Conservation (phyloP, 202 grass and related monocot genomes). For the Panicum virgatum region DNA sequence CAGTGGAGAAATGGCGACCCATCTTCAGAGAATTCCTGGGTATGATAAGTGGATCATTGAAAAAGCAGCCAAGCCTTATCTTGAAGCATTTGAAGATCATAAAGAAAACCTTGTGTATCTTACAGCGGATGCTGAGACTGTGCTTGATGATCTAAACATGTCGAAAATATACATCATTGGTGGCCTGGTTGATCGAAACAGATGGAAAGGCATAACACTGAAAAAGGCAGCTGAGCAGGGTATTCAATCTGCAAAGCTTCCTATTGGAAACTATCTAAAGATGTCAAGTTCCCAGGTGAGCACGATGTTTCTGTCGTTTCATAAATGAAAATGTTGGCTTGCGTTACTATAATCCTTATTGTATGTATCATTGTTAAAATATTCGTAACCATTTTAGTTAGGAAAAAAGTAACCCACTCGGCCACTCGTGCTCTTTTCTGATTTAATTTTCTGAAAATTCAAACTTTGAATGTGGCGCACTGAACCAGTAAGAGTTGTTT, state of each 20-base stretch:
- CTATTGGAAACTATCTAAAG: conserved; percentile 82
- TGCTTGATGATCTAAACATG: conserved; percentile 78
- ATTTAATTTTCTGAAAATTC: neutral
- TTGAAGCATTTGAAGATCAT: conserved; percentile 75
- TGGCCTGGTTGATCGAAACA: conserved; percentile 86
- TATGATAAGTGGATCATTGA: conserved; percentile 85
- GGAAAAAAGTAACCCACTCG: neutral
- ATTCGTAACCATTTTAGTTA: neutral
- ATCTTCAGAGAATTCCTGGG: conserved; percentile 69
- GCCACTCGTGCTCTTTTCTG: neutral
- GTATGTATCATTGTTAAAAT: neutral
- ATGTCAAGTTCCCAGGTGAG: conserved; percentile 93
- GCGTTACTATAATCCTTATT: neutral
- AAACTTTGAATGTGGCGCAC: neutral
- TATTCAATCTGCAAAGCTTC: conserved; percentile 83
- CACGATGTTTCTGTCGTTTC: neutral
- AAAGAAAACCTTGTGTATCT: conserved; percentile 85
- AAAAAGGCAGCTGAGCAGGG: conserved; percentile 87
- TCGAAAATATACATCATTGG: conserved; percentile 93
- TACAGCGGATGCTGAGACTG: conserved; percentile 76
- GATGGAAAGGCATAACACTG: conserved; percentile 84
- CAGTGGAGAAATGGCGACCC: conserved; percentile 74
- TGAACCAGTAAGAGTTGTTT: neutral
- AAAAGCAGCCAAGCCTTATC: conserved; percentile 72
- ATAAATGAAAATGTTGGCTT: neutral